Base-by-base conservation (phyloP, 163 green algal species). In the Chlorella variabilis region DNA sequence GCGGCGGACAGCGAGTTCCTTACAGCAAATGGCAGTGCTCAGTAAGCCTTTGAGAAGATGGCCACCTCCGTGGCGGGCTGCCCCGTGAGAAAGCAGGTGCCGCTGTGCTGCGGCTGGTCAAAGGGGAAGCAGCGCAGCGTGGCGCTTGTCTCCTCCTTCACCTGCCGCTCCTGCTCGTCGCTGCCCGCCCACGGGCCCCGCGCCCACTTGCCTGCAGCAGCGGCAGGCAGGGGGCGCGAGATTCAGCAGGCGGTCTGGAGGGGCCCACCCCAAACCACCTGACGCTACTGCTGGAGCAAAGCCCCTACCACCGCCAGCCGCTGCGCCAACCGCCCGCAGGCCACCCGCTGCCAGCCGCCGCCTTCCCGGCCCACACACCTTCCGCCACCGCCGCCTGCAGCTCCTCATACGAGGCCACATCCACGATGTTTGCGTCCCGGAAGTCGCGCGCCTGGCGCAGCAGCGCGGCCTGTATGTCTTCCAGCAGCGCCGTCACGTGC, bases 61-160 rank as follows among this genome's bases (percentile, higher is more conserved):
- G 94, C 95, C 11, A 98, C 93, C 86, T 98, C 93, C 3, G 82
- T 67, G 3, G 94, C 96, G 0, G 85, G 71, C 67, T 87, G 17
- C 5, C 92, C 93, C 4, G 92, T 98, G 78, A 98, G 90, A 48
- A 99, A 91, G 88, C 97, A 99, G 7, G 73, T 88, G 71, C 94
- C 87, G 49, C 21, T 41, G 1, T 86, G 80, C 8, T 77, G 75
- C 18, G 95, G 94, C 85, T 99, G 96, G 13, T 98, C 94, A 84
- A 99, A 98, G 27, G 97, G 97, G 86, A 98, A 98, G 90, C 97
- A 99, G 42, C 97, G 90, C 76, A 99, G 86, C 9, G 97, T 99
- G 21, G 97, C 97, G n/a, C 88, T 81, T 34, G 94, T 98, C 80
- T 99, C 95, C 83, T 99, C 94, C 90, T 99, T 98, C 20, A 99